These are phyloP conservation scores for Pyrenochaeta sp. DNA, from an alignment of 2,329 filamentous ascomycete species.

Conservation along the genomic window DNA sequence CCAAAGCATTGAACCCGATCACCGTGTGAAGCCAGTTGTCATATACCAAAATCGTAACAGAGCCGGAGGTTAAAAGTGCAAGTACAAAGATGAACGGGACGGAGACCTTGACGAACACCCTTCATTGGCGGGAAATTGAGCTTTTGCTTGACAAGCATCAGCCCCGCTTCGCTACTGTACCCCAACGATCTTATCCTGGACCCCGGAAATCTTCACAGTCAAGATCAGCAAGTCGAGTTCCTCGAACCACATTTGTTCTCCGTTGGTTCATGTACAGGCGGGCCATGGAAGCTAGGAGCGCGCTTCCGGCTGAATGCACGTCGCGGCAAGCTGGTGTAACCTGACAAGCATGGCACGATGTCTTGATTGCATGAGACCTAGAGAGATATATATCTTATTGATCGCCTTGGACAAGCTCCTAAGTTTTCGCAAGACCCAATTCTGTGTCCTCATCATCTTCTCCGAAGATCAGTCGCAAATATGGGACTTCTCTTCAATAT, in stretches of 20 bases:
- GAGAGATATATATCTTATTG: constrained; percentile 13
- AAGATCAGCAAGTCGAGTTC: constrained; percentile 17
- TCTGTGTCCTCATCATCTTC: not conserved
- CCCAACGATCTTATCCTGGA: constrained; percentile 20
- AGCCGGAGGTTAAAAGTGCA: not conserved
- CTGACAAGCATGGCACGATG: constrained; percentile 19
- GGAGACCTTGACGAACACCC: no score
- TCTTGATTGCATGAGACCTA: constrained; percentile 7
- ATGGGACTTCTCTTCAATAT: constrained; percentile 57
- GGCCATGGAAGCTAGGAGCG: constrained; percentile 35
- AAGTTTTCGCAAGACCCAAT: not conserved
- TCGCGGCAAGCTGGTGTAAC: constrained; percentile 14
- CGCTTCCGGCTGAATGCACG: constrained; percentile 26
- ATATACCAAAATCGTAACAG: not conserved
- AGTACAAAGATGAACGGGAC: no score
- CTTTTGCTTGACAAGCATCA: constrained; percentile 14
- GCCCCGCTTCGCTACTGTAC: constrained; percentile 29
- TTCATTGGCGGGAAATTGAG: constrained; percentile 35
- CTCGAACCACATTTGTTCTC: constrained; percentile 10
- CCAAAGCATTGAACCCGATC: not conserved
- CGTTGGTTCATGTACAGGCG: not conserved
- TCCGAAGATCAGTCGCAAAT: not conserved
- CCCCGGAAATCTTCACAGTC: constrained; percentile 21
- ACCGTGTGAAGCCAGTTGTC: not conserved
- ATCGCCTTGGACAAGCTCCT: not conserved